Conservation (phyloP, 495 filamentous ascomycete genomes). For the Aspergillus homomorphus region DNA sequence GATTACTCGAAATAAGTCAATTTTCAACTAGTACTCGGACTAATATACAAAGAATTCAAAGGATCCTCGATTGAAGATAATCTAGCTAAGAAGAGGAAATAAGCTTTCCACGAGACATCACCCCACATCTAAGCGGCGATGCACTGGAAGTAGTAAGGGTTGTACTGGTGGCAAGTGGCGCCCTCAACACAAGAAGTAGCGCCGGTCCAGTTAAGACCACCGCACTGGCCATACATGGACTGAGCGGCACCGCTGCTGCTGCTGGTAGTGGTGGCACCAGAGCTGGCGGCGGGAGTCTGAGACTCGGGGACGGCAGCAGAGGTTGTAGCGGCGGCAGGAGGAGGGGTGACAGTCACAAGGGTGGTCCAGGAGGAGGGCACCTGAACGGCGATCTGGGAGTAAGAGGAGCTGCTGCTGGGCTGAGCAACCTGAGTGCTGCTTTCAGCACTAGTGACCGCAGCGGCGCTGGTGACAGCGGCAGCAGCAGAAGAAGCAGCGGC, state of each 20-base stretch:
- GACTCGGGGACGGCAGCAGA: background rate
- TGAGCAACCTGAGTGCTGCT: background rate
- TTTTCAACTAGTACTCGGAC: too few species aligned
- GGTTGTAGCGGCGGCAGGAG: background rate
- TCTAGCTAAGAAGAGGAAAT: too few species aligned
- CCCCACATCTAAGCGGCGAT: constrained; percentile 13
- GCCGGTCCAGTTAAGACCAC: constrained; percentile 19
- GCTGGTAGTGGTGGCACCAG: constrained; percentile 14
- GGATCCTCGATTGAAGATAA: background rate
- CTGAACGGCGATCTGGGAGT: constrained; percentile 5
- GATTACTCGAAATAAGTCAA: too few species aligned
- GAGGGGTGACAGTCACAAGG: constrained; percentile 4
- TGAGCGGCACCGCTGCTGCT: constrained; percentile 43
- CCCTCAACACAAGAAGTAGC: constrained; percentile 39
- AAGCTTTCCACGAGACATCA: too few species aligned
- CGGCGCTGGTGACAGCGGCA: constrained; percentile 5
- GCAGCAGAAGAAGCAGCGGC: constrained; percentile 2
- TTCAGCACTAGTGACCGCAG: background rate
- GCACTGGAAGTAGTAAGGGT: constrained; percentile 49
- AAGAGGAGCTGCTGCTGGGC: constrained; percentile 4
- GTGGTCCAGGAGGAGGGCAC: constrained; percentile 8
- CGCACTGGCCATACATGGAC: constrained; percentile 26
- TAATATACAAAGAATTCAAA: background rate
- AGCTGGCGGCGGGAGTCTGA: constrained; percentile 1
- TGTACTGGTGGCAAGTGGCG: constrained; percentile 35